Evolutionary conservation across 345 rosid genomes (phyloP).

Genomic region (Jatropha curcas): DNA sequence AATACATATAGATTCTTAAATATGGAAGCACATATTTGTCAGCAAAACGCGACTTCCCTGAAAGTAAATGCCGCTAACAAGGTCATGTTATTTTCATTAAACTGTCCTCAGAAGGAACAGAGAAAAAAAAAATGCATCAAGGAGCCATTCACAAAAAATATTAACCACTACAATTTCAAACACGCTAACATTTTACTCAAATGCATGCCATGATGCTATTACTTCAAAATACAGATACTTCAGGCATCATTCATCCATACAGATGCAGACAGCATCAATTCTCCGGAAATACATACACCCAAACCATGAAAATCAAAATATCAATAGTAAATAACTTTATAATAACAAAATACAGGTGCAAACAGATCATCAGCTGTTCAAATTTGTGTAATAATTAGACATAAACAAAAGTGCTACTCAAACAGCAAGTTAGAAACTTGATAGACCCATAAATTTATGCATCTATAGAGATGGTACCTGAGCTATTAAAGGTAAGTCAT

Average conservation of each 20-base stretch:
- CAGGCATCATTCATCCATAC: not conserved
- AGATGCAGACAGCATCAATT: not conserved
- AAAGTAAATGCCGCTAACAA: not conserved
- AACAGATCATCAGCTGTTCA: not conserved
- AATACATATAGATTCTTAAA: not conserved
- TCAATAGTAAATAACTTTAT: too few relatives aligned
- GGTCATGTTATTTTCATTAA: not conserved
- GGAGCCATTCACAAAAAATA: not conserved
- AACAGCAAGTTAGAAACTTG: not conserved
- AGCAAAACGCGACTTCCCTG: not conserved
- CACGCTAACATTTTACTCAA: not conserved
- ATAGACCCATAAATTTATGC: not conserved
- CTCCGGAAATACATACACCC: too few relatives aligned
- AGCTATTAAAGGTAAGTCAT: not conserved
- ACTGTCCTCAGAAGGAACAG: not conserved
- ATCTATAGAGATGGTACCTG: not conserved
- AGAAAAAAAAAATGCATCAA: not conserved
- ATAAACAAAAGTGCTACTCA: not conserved
- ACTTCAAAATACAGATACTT: too few relatives aligned
- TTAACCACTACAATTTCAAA: not conserved
- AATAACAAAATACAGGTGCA: not conserved
- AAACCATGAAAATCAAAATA: not conserved
- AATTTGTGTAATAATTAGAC: not conserved
- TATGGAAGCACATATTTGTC: not conserved
- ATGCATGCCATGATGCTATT: not conserved